Conservation (phyloP, 805 yeast genomes). For the Metschnikowia baotianmanensis region DNA sequence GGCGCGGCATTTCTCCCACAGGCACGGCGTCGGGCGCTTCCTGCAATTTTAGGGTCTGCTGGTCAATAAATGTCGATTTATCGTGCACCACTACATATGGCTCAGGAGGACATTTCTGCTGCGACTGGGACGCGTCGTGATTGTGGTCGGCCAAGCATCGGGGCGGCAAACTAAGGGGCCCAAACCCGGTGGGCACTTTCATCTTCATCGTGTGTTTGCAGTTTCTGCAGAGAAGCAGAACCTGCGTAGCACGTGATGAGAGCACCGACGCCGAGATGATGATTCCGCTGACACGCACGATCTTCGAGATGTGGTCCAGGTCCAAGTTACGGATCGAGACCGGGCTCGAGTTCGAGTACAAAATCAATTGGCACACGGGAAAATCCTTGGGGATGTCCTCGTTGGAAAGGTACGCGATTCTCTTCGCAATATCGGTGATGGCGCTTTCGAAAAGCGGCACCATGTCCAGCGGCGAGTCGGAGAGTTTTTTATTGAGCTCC, state of each 20-base stretch:
- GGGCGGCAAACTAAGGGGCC: conserved; percentile 66
- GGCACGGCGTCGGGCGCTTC: conserved; percentile 99
- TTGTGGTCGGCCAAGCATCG: conserved; percentile 52
- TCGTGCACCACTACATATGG: conserved; percentile 95
- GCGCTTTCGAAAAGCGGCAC: conserved; percentile 83
- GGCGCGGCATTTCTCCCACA: conserved; percentile 98
- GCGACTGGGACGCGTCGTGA: conserved; percentile 42
- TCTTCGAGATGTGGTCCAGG: conserved; percentile 83
- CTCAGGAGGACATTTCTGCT: conserved; percentile 75
- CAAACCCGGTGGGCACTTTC: conserved; percentile 64
- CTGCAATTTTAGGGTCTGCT: conserved; percentile 89
- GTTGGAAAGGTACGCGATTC: conserved; percentile 54
- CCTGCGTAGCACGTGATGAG: conserved; percentile 78
- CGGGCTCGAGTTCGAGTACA: conserved; percentile 68
- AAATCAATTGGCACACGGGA: conserved; percentile 81
- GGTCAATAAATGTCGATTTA: conserved; percentile 89
- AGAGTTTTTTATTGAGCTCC: conserved; percentile 76
- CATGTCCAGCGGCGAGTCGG: conserved; percentile 86
- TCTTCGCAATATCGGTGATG: conserved; percentile 80
- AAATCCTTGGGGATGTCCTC: conserved; percentile 53
- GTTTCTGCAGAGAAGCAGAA: conserved; percentile 80
- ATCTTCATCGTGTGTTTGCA: conserved; percentile 80
- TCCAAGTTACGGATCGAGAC: conserved; percentile 78
- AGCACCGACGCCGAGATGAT: conserved; percentile 88
- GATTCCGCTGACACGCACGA: conserved; percentile 90